Evolutionary conservation across 1,284 basidiomycete genomes (phyloP).

Genomic region (Fomitopsis pinicola): DNA sequence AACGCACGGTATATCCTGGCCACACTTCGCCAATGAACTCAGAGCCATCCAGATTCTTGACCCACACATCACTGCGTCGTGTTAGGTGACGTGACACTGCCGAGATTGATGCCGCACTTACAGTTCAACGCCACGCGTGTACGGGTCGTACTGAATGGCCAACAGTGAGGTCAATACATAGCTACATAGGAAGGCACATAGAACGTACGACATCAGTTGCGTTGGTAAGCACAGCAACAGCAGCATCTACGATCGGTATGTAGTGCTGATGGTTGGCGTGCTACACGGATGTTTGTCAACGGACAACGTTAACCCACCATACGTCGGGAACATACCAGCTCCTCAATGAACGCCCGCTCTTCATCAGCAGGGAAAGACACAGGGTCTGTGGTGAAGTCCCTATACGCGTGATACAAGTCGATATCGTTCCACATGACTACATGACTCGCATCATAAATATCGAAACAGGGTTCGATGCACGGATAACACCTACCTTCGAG

Average conservation of each 20-base stretch:
- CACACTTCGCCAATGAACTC: slow-evolving; percentile 67
- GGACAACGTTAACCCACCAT: too few species aligned
- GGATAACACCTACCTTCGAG: too few species aligned
- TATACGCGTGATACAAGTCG: slow-evolving; percentile 55
- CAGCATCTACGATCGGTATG: slow-evolving; percentile 27
- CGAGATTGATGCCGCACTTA: neutral
- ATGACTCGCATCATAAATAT: neutral
- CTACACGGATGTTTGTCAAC: neutral
- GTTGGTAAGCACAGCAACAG: slow-evolving; percentile 22
- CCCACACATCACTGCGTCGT: too few species aligned
- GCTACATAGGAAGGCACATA: neutral
- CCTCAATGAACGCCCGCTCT: slow-evolving; percentile 46
- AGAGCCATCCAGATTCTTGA: slow-evolving; percentile 44
- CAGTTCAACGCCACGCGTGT: neutral
- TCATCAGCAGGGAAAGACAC: slow-evolving; percentile 51
- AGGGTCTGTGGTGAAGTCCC: slow-evolving; percentile 63
- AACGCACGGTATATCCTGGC: slow-evolving; percentile 45
- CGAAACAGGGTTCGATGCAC: too few species aligned
- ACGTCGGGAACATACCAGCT: slow-evolving; percentile 37
- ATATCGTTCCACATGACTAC: slow-evolving; percentile 70
- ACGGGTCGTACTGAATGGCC: neutral
- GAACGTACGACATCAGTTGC: slow-evolving; percentile 27
- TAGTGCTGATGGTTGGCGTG: slow-evolving; percentile 20
- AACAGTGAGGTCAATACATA: neutral
- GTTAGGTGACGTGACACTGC: too few species aligned